Conservation (phyloP, 208 protist genomes). For the Angomonas ambiguus region DNA sequence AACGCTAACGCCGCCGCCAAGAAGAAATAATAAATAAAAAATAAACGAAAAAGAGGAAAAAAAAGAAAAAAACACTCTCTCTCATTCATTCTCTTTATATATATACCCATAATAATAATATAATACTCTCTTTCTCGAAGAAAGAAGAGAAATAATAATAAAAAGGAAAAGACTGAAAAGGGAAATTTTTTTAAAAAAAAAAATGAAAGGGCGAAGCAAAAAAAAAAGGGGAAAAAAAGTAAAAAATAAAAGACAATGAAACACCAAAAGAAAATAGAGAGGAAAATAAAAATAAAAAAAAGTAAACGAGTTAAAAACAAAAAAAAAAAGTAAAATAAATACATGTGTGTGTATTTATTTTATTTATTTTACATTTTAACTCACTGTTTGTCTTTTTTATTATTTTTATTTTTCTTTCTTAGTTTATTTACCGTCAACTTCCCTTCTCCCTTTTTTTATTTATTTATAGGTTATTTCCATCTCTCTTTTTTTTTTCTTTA, state of each 20-base stretch:
- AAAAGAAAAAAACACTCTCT: constrained; percentile 10
- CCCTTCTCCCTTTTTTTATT: not conserved
- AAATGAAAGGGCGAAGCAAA: not conserved
- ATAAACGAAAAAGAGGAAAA: not conserved
- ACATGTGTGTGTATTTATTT: not conserved
- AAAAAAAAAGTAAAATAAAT: not conserved
- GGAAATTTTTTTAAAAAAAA: too few species aligned
- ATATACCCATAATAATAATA: not conserved
- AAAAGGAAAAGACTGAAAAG: too few species aligned
- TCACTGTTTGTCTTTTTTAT: not conserved
- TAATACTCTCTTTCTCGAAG: not conserved
- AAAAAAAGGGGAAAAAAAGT: not conserved
- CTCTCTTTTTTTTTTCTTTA: not conserved
- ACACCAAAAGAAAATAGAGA: not conserved
- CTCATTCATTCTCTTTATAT: not conserved
- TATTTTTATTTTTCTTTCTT: constrained; percentile 15
- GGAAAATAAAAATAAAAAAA: not conserved
- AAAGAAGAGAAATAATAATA: too few species aligned
- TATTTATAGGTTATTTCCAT: constrained; percentile 8
- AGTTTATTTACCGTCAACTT: not conserved
- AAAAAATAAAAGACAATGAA: not conserved
- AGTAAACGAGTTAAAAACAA: not conserved
- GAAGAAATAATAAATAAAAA: constrained; percentile 7
- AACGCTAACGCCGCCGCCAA: constrained; percentile 5
- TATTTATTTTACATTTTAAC: not conserved